Evolutionary conservation across 345 rosid genomes (phyloP), one percentile per base, ranked within the genome.

Genomic region (Barbarea vulgaris): DNA sequence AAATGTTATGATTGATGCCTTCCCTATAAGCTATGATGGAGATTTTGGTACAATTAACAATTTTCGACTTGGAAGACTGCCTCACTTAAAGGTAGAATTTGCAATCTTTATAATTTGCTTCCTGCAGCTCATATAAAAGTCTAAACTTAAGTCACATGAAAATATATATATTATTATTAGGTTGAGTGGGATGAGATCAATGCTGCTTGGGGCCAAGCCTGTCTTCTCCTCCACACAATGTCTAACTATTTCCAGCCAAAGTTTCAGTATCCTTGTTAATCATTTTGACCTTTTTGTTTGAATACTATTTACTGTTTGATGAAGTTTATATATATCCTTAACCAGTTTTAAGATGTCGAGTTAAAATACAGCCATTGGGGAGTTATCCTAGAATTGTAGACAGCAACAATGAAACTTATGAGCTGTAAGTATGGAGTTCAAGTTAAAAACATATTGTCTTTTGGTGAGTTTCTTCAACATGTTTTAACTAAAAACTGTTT

Each of bases 151-250:
- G 34, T 22, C 24, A 70, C 71, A 57, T 72, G 57, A 74, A 60
- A 74, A 74, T 70, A n/a, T n/a, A n/a, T n/a, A n/a, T n/a, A n/a
- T n/a, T n/a, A n/a, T 28, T 73, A 27, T 64, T 78, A 95, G 99
- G 96, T 92, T 72, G 99, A 95, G 71, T 95, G 99, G 97, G 99
- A 95, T 83, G 99, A 95, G 88, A 95, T 95, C 65, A 95, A 92
- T 83, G 99, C 99, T 82, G 98, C 99, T 57, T 95, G 99, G 99
- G 99, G 99, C 67, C 97, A 95, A 89, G 99, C 99, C 17, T 95
- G 99, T 80, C 99, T 95, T 74, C 94, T 95, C 63, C 96, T 95
- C 51, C 98, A 95, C 78, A 89, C 99, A 9, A 90, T 95, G 96
- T 92, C 97, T 70, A 93, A 87, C 82, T 89, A 92, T 76, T 92